Percentiles rank a stretch among this genome's conserved stretches.
Conservation (phyloP, 441 rosid genomes). For the Pelargonium myrrhifolium region DNA sequence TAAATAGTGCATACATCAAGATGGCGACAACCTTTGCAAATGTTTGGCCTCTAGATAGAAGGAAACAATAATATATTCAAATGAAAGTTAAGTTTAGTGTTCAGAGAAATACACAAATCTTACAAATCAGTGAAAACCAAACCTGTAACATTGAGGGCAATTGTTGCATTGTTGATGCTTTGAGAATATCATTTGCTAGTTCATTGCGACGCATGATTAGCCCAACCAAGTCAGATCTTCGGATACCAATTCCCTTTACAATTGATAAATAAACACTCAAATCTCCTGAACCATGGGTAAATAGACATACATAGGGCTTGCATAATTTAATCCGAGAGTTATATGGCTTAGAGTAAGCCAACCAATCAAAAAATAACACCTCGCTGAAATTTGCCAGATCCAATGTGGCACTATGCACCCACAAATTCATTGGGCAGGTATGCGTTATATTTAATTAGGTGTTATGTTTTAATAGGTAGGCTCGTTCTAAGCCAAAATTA, state of each 20-base stretch:
- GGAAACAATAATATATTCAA: slow-evolving; percentile 7
- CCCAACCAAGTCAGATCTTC: slow-evolving; percentile 87
- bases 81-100: slow-evolving; percentile 14
- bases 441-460: no score
- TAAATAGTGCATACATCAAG: slow-evolving; percentile 79
- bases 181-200: slow-evolving; percentile 72
- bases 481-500: no score
- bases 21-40: slow-evolving; percentile 90
- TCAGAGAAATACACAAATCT: slow-evolving; percentile 7
- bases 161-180: slow-evolving; percentile 66
- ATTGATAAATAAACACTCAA: slow-evolving; percentile 21
- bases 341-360: no score
- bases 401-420: no score
- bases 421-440: no score
- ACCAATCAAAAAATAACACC: no score
- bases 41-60: slow-evolving; percentile 60
- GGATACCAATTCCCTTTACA: slow-evolving; percentile 70
- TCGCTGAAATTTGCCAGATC: no score
- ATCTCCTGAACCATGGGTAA: slow-evolving; percentile 21
- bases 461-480: no score
- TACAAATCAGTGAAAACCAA: slow-evolving; percentile 25
- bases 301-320: slow-evolving; percentile 20
- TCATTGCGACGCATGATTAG: slow-evolving; percentile 95
- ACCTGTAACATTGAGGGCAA: slow-evolving; percentile 89
- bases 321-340: not conserved